Evolutionary conservation across 1,139 yeast genomes (phyloP), one percentile per base, ranked within the genome.

Genomic region (Candida mesenterica): DNA sequence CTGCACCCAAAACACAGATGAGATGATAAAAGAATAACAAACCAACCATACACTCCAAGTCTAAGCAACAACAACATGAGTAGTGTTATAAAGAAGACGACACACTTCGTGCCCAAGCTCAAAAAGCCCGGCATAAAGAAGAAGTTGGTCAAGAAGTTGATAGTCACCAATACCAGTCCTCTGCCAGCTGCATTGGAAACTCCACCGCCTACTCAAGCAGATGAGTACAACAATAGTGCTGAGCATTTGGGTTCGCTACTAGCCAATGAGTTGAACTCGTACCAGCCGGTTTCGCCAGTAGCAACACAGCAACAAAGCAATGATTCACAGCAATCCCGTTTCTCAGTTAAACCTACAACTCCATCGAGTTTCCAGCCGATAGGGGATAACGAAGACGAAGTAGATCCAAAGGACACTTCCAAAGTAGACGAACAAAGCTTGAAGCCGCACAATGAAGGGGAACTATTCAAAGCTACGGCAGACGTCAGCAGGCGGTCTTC

Each of bases 51-150:
- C 32, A 10, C 23, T n/a, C n/a, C n/a, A n/a, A n/a, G n/a, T n/a
- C n/a, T n/a, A n/a, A n/a, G n/a, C 9, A 19, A 19, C 22, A 19
- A 19, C 22, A 19, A 19, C 22, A 72, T 72, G 78, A 72, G 77
- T 65, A 68, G 76, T 63, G 59, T 72, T 30, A 70, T 72, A 20
- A 70, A 65, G 55, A 68, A 69, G 52, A 57, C 62, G 31, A 55
- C 72, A 15, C 68, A 58, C 39, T 70, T 70, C 49, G 55, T 62
- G 30, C 75, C 75, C 30, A 65, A 65, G 46, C 44, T 67, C 31
- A 63, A 59, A 50, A 57, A 60, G 47, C 57, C 57, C 30, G 41
- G 43, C 13, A 34, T 47, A 23, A 47, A 49, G 41, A 62, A 43
- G 49, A 59, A 44, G 53, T 59, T 12, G 45, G 59, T 31, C 42